Conservation (phyloP, 805 yeast genomes). For the Nakazawaea wyomingensis region DNA sequence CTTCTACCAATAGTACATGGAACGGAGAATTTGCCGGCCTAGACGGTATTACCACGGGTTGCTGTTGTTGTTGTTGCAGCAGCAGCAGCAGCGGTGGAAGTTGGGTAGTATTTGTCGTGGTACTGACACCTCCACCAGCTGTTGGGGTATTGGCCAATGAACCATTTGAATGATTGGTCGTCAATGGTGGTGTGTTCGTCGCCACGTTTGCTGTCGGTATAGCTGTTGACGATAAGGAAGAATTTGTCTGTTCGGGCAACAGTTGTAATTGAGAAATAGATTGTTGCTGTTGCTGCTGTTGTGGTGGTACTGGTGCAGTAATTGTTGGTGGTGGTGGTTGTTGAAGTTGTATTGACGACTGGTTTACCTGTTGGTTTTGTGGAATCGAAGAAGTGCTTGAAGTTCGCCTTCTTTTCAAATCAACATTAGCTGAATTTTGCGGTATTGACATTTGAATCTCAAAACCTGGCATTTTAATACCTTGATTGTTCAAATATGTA, state of each 20-base stretch:
- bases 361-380: conserved; percentile 12
- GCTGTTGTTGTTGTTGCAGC: not conserved
- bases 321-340: conserved; percentile 11
- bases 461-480: conserved; percentile 62
- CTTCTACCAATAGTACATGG: conserved; percentile 75
- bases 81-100: not conserved
- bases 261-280: no score
- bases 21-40: conserved; percentile 35
- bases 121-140: not conserved
- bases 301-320: not conserved
- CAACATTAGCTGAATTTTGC: conserved; percentile 16
- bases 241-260: not conserved
- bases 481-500: conserved; percentile 47
- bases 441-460: conserved; percentile 44
- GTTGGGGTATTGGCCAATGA: conserved; percentile 5
- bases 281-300: not conserved
- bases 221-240: not conserved
- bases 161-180: not conserved
- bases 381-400: conserved; percentile 7
- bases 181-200: conserved; percentile 4
- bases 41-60: conserved; percentile 9
- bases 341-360: no score
- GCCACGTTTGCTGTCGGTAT: not conserved
- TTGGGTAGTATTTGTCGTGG: not conserved
- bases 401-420: not conserved